Conservation (phyloP, 805 yeast species). For the Jamesozyma lodderae region DNA sequence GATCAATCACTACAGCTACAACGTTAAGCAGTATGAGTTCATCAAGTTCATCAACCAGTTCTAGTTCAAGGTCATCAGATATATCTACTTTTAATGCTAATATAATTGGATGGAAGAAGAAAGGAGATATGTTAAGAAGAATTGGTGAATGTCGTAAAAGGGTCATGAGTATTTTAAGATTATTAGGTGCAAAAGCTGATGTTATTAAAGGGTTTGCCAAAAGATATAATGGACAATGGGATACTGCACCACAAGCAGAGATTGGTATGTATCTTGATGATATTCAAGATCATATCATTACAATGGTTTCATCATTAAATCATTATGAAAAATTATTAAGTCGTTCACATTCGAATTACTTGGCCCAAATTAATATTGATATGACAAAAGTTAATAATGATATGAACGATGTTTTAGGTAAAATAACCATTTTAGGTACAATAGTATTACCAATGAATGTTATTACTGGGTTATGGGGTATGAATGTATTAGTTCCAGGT, state of each 20-base stretch:
- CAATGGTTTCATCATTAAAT: constrained; percentile 91
- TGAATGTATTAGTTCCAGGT: constrained; percentile 96
- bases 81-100: constrained; percentile 32
- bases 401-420: constrained; percentile 91
- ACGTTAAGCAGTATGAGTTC: constrained; percentile 6
- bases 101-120: constrained; percentile 71
- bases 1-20: background rate
- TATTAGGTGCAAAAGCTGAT: constrained; percentile 89
- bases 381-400: constrained; percentile 96
- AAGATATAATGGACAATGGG: constrained; percentile 79
- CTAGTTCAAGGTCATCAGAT: constrained; percentile 26
- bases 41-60: constrained; percentile 11
- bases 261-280: constrained; percentile 94
- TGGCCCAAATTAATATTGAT: constrained; percentile 94
- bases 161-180: constrained; percentile 80
- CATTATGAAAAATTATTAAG: constrained; percentile 92
- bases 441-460: constrained; percentile 92
- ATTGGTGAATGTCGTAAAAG: constrained; percentile 93
- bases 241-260: constrained; percentile 68
- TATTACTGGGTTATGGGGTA: constrained; percentile 96
- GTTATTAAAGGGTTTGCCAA: constrained; percentile 95
- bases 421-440: constrained; percentile 88
- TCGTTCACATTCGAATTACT: constrained; percentile 89
- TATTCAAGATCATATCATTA: constrained; percentile 94
- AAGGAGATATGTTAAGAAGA: constrained; percentile 89